Evolutionary conservation across 2,329 filamentous ascomycete species (phyloP), one percentile per base, ranked within the genome.

Genomic region (Cryphonectria nitschkei): DNA sequence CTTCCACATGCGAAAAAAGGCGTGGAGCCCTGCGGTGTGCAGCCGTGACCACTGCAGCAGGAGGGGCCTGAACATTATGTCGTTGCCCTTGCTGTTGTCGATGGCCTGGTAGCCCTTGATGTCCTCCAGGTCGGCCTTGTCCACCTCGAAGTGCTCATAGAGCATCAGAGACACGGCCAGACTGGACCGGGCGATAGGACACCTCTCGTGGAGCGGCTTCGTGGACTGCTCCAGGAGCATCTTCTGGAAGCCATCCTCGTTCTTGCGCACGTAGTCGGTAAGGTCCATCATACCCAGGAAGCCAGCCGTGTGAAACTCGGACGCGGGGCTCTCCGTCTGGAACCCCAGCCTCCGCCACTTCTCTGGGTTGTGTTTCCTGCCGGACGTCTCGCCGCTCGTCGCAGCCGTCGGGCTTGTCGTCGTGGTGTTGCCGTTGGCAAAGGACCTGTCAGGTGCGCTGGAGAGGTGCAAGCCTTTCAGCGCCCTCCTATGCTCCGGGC

Each of bases 221-320:
- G 91, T 89, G 3, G 93, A 92, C 81, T 99, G 96, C 81, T 99
- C 96, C 50, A 98, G 84, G 22, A 99, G 83, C 75, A 97, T 85
- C 82, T 97, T 98, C 79, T 97, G 95, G 76, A 97, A 98, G 14
- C 90, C 89, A 78, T 98, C 95, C 79, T 97, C 94, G 78, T 97
- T 91, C 78, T 94, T 97, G 77, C 92, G 89, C 65, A 97, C 94
- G 79, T 94, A 99, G 80, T 98, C 95, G 2, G 94, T 93, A 77
- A 99, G 82, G 79, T 99, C 96, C 95, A 99, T 98, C 89, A 99
- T 93, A 39, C 96, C 96, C 68, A 99, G 82, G 79, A 95, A 98
- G 0, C 96, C 96, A 39, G 93, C 92, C 54, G 89, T 85, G 29
- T 94, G 90, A 78, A 99, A 98, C 76, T 99, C 96, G 76, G 87